These are phyloP conservation scores for Botrytis galanthina DNA, from an alignment of 2,329 filamentous ascomycete species.

Conservation along the genomic window DNA sequence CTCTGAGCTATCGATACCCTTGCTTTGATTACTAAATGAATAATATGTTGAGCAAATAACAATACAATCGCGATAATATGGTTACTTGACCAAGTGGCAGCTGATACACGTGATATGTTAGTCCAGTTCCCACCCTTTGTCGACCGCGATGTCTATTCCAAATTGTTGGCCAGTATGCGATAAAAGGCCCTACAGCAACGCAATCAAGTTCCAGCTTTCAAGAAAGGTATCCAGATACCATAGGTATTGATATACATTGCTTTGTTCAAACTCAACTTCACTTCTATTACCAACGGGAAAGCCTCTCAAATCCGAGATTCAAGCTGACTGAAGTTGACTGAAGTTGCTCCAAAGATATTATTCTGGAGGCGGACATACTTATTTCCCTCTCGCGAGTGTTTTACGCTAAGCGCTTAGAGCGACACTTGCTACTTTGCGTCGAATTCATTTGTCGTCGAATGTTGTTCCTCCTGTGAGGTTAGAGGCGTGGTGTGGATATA, in stretches of 20 bases:
- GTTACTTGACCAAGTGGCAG: background rate
- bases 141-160: background rate
- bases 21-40: no score
- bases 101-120: background rate
- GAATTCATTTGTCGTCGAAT: background rate
- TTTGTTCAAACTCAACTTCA: background rate
- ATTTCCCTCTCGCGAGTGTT: background rate
- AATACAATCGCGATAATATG: background rate
- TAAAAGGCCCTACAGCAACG: rapidly evolving
- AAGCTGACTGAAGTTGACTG: no score
- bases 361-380: no score
- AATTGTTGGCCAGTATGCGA: background rate
- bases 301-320: background rate
- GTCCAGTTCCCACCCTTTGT: background rate
- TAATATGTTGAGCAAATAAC: background rate
- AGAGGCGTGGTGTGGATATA: background rate
- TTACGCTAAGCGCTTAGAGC: background rate
- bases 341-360: background rate
- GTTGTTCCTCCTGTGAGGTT: background rate
- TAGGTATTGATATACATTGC: background rate
- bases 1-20: background rate
- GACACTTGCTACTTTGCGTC: background rate
- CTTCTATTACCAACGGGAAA: background rate
- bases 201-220: rapidly evolving
- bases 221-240: background rate